phyloP scores from a whole-genome alignment of 768 basidiomycete genomes.

The Boletus sp. region DNA sequence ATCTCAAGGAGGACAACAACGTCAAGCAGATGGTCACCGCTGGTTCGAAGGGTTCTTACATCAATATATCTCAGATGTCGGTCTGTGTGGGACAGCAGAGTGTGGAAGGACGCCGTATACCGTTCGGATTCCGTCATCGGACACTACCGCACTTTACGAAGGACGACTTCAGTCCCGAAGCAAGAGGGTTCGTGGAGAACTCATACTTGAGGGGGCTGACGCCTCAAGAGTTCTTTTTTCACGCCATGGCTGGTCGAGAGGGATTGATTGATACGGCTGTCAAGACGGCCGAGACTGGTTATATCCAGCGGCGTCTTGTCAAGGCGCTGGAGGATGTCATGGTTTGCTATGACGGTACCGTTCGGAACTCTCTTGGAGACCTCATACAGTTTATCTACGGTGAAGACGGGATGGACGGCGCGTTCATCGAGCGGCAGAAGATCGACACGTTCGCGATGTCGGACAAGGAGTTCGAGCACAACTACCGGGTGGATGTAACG shows the following conservation, averaged over 20 bases:
- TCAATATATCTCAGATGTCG: conserved; percentile 99
- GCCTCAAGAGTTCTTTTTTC: conserved; percentile 99
- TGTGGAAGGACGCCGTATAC: conserved; percentile 97
- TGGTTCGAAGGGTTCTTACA: conserved; percentile 97
- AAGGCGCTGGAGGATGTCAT: conserved; percentile 97
- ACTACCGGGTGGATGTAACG: conserved; percentile 93
- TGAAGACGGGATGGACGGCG: conserved; percentile 99
- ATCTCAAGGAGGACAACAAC: conserved; percentile 98
- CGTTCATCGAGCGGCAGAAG: conserved; percentile 93
- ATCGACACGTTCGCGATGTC: conserved; percentile 86
- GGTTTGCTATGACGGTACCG: conserved; percentile 97
- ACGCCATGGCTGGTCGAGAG: conserved; percentile 99
- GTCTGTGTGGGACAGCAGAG: conserved; percentile 98
- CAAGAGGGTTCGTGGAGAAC: conserved; percentile 98
- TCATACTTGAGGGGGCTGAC: conserved; percentile 95
- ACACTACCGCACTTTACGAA: conserved; percentile 97
- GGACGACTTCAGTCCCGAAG: conserved; percentile 97
- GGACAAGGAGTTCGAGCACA: conserved; percentile 80
- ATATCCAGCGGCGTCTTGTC: conserved; percentile 96
- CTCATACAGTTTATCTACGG: conserved; percentile 96
- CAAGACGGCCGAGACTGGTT: conserved; percentile 99
- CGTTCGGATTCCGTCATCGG: conserved; percentile 96
- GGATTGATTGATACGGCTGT: conserved; percentile 99
- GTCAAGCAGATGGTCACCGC: conserved; percentile 99
- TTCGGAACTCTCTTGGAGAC: conserved; percentile 95